phyloP scores from a whole-genome alignment of 306 rosid species.

The Quillaja saponaria region DNA sequence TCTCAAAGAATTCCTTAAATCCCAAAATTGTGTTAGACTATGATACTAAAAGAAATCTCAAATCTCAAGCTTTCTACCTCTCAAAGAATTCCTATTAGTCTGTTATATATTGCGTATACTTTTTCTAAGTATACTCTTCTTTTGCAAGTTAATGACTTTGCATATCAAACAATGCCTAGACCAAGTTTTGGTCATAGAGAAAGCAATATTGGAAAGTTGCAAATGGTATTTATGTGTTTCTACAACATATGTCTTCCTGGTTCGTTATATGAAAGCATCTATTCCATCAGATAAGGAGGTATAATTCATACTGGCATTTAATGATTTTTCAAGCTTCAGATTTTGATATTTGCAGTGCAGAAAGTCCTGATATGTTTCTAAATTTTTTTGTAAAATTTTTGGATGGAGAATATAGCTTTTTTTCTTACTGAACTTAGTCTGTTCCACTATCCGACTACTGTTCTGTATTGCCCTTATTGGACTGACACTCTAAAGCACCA shows the following conservation, averaged over 20 bases:
- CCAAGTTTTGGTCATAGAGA: conserved; percentile 49
- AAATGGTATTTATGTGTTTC: conserved; percentile 82
- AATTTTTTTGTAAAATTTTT: conserved; percentile 15
- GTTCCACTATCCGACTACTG: conserved; percentile 55
- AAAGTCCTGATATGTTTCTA: neutral
- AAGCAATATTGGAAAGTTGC: conserved; percentile 63
- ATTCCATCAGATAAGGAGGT: conserved; percentile 62
- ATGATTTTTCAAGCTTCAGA: neutral
- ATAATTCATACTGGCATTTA: neutral
- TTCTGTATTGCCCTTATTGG: conserved; percentile 58
- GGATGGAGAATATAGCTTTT: conserved; percentile 71
- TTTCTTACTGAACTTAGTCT: conserved; percentile 78
- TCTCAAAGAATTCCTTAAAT: too few species aligned
- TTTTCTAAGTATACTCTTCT: too few species aligned
- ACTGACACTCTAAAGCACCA: conserved; percentile 70
- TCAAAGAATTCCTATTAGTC: too few species aligned
- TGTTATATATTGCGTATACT: too few species aligned
- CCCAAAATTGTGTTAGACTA: too few species aligned
- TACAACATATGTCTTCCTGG: conserved; percentile 82
- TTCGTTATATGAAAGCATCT: conserved; percentile 75
- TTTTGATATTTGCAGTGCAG: neutral
- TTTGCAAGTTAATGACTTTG: conserved; percentile 50
- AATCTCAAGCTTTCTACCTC: too few species aligned
- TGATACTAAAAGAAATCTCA: too few species aligned
- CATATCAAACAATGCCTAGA: conserved; percentile 52